Conservation (phyloP, 2,329 filamentous ascomycete species). For the Sporothrix brasiliensis region DNA sequence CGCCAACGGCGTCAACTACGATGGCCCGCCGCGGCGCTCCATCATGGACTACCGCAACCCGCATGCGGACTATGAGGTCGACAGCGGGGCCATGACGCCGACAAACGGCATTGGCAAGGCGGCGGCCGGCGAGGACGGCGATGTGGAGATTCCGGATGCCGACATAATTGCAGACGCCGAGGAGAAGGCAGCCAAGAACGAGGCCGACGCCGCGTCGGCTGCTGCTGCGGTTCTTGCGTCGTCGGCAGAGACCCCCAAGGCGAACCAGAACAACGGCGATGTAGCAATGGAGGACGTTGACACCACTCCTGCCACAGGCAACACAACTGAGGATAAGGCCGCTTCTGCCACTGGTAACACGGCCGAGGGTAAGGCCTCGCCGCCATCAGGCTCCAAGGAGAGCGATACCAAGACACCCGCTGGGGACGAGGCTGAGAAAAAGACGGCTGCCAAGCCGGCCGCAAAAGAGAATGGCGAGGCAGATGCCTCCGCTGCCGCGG, state of each 20-base stretch:
- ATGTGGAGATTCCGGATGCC: not conserved
- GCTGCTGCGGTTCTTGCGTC: slow-evolving; percentile 5
- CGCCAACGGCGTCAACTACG: slow-evolving; percentile 65
- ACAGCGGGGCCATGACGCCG: slow-evolving; percentile 34
- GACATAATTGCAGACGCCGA: not conserved
- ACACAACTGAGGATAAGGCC: slow-evolving; percentile 11
- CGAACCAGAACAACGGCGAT: slow-evolving; percentile 34
- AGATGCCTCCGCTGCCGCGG: not conserved
- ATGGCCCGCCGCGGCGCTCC: slow-evolving; percentile 51
- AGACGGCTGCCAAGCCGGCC: not conserved
- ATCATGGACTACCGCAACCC: slow-evolving; percentile 58
- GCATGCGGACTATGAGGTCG: slow-evolving; percentile 48
- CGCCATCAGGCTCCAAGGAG: not conserved
- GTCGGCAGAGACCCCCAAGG: slow-evolving; percentile 23
- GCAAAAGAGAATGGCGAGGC: not conserved
- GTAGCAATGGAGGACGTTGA: slow-evolving; percentile 46
- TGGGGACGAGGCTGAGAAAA: slow-evolving; percentile 9
- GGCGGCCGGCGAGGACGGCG: slow-evolving; percentile 1
- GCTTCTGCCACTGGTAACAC: not conserved
- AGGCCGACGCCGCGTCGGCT: not conserved
- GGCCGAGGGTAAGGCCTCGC: slow-evolving; percentile 4
- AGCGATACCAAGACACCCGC: not conserved
- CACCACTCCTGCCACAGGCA: not conserved
- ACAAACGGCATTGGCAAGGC: slow-evolving; percentile 12
- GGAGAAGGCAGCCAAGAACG: not conserved